Evolutionary conservation across 225 moss, liverwort and hornwort genomes (phyloP), one percentile per base, ranked within the genome.

Genomic region (Asterella californica): DNA sequence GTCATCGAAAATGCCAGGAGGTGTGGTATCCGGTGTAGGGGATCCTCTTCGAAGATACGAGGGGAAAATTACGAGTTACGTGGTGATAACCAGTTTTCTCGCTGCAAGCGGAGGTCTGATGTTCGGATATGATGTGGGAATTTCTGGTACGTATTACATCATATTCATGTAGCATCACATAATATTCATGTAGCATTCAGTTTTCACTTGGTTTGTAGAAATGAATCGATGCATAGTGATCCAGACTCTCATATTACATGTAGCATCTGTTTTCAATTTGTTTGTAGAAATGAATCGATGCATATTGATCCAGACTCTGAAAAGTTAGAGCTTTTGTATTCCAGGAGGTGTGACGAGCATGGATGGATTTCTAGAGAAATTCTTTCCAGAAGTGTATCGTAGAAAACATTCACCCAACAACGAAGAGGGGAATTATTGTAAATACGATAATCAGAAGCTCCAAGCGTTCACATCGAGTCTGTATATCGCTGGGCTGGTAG

Each of bases 291-390:
- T 72, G 30, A 25, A 47, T 42, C 6, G 3, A 72, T 9, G n/a
- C 2, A 27, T 72, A 10, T 7, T 29, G 0, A n/a, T 30, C 6
- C 17, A 2, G 66, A n/a, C 29, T 66, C 15, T 34, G 4, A 42
- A 42, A 7, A 7, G 7, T 42, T n/a, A n/a, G n/a, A 7, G 42
- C 4, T 17, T 34, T 10, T 29, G 8, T 36, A 15, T 30, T 42
- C 18, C 75, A 86, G 86, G 87, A 29, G 88, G 88, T 60, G 86
- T 88, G 15, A 84, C 86, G 21, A 77, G 73, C 45, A 83, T 85
- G 85, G 22, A 60, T 2, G 64, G 75, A 14, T 88, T 88, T 25
- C 33, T 86, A 30, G 1, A 9, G 4, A 86, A 88, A 47, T 84
- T 88, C 37, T 88, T 88, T 68, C 85, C 82, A 0, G 69, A 74